Evolutionary conservation across 2,329 filamentous ascomycete species (phyloP), one percentile per base, ranked within the genome.

Genomic region (Epichloe typhina): DNA sequence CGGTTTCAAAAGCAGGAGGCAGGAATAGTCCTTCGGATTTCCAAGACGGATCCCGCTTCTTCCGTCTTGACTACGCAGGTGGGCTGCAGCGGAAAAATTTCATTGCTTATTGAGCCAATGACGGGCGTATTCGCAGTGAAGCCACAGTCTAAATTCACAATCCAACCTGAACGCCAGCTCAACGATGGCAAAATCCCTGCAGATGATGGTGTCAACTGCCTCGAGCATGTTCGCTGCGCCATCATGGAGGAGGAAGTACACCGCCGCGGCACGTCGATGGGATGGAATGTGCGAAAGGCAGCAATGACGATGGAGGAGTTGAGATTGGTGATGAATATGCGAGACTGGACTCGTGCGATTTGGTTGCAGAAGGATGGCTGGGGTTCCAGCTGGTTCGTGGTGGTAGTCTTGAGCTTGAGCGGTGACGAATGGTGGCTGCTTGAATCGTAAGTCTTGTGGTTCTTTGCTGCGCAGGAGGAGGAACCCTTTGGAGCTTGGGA

Each of bases 381-480:
- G 87, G 74, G 74, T 9, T 63, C 76, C 13, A 71, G 77, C 49
- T 95, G 88, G 86, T 79, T 83, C 55, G 69, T 94, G 39, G 82
- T 83, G 56, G 75, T 85, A 44, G 80, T 81, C 49, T 75, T 88
- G 62, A 82, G 83, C 62, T 73, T 86, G 61, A 74, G 76, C 59
- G 86, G 87, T 49, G 86, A 93, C 62, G 76, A 76, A 54, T 95
- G 87, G 86, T 90, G 84, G 81, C 70, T 90, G 53, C 71, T 88
- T 50, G 76, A 84, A 64, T 65, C 79, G 75, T 82, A 69, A 68
- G 76, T 50, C 3, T 40, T 41, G 15, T 36, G 15, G 15, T 19
- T 19, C 39, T 36, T 23, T 2, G 15, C 12, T 17, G 41, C 39
- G 3, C 13, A 13, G 15, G 26, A 19, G 40, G 42, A 21, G 7